Evolutionary conservation across 306 rosid genomes (phyloP), one percentile per base, ranked within the genome.

Genomic region (Malus domestica): DNA sequence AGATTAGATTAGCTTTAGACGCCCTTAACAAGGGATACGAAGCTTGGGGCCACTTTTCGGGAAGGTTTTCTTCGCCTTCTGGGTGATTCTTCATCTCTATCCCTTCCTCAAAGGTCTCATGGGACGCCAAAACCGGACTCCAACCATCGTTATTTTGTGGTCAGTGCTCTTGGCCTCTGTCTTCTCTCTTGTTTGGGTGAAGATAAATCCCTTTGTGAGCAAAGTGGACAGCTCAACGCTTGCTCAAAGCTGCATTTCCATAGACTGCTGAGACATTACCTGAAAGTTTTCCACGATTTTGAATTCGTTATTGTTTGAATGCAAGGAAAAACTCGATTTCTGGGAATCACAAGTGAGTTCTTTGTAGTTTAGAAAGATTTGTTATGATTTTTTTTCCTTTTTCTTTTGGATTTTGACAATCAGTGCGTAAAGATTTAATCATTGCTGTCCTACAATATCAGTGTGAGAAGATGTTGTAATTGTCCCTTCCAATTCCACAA

Each of bases 51-150:
- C 98, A 61, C 92, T 94, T 51, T 82, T 94, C 71, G 98, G 98
- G 61, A 94, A 94, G 51, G 96, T 92, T 68, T 94, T 94, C 93
- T 94, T 92, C 54, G 94, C 98, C 64, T 90, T 90, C 51, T 94
- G 98, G 98, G 98, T 94, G 18, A 90, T 94, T 33, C 81, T 92
- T 44, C 98, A 94, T 84, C 97, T 94, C 76, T 94, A 94, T 46
- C 98, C 98, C 7, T 94, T 94, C 96, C 93, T 94, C 27, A 94
- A 94, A 80, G 98, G 98, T 85, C 96, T 94, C 65, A 94, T 94
- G 98, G 98, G 97, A 61, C 93, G 98, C 78, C 97, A 92, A 65
- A 94, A 94, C 88, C 78, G 97, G 25, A 94, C 98, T 16, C 98
- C 98, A 51, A 94, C 98, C 72, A 85, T 94, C 80, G 98, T 94